phyloP scores from a whole-genome alignment of 176 grass and related monocot genomes.

The Chloris gayana region DNA sequence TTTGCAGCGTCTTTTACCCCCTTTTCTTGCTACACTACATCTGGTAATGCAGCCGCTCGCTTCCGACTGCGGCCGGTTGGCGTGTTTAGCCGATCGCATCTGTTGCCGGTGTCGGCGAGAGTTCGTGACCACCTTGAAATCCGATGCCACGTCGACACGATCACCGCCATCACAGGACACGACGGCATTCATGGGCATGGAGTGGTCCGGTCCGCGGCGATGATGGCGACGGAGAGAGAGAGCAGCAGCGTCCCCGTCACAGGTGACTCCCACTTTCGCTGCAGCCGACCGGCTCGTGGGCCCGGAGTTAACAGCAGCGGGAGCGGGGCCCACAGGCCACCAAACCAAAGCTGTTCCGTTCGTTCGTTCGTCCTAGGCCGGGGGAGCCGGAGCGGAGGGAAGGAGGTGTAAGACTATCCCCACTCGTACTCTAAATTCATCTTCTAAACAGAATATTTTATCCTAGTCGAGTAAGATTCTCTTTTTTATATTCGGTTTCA shows the following conservation, averaged over 20 bases:
- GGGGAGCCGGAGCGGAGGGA: conserved; percentile 41
- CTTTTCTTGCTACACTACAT: too few species aligned
- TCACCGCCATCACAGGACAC: neutral
- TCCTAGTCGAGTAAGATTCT: too few species aligned
- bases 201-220: neutral
- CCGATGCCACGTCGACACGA: neutral
- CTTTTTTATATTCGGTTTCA: too few species aligned
- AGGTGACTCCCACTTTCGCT: neutral
- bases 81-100: neutral
- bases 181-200: neutral
- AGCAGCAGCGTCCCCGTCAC: neutral
- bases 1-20: neutral
- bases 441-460: too few species aligned
- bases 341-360: neutral
- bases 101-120: neutral
- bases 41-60: neutral
- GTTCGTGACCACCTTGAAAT: neutral
- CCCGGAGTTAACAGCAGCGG: neutral
- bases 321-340: neutral
- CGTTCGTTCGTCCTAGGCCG: neutral
- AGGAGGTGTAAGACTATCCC: too few species aligned
- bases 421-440: too few species aligned
- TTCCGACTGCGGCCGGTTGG: neutral
- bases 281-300: neutral
- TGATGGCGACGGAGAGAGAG: neutral